Evolutionary conservation across 2,329 filamentous ascomycete genomes (phyloP).

Genomic region (Pestalotiopsis sp.): DNA sequence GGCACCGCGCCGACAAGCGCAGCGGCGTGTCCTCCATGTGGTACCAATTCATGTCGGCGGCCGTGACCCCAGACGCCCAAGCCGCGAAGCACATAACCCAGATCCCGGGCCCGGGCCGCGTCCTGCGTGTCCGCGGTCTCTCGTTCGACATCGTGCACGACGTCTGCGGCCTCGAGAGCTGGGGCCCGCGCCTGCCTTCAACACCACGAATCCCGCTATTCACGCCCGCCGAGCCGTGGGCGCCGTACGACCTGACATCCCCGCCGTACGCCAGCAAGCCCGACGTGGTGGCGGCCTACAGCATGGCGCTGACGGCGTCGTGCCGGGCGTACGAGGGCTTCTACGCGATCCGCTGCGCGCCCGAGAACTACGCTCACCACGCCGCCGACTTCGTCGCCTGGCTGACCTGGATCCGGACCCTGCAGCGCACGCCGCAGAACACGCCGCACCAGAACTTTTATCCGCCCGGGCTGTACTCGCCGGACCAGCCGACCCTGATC

Average conservation of each 20-base stretch:
- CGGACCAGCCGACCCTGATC: constrained; percentile 3
- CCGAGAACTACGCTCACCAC: neutral
- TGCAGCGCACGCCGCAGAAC: neutral
- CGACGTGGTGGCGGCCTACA: constrained; percentile 3
- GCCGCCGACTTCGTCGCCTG: constrained; percentile 10
- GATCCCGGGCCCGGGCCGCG: neutral
- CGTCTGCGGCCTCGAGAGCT: neutral
- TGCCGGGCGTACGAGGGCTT: neutral
- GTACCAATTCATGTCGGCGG: neutral
- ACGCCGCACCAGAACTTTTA: constrained; percentile 6
- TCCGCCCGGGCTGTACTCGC: constrained; percentile 7
- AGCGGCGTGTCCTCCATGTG: neutral
- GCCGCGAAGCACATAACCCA: neutral
- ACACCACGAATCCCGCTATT: neutral
- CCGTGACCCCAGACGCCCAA: neutral
- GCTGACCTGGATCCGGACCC: constrained; percentile 3
- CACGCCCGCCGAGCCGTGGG: neutral
- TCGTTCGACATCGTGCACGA: neutral
- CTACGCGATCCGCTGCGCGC: neutral
- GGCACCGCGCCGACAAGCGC: neutral
- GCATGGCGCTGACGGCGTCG: constrained; percentile 5
- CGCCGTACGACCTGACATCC: neutral
- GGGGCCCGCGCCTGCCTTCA: neutral
- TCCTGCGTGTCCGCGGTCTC: neutral
- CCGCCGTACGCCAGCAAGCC: neutral